These are phyloP conservation scores for Leavenworthia alabamica DNA, from an alignment of 345 rosid species.

Conservation along the genomic window DNA sequence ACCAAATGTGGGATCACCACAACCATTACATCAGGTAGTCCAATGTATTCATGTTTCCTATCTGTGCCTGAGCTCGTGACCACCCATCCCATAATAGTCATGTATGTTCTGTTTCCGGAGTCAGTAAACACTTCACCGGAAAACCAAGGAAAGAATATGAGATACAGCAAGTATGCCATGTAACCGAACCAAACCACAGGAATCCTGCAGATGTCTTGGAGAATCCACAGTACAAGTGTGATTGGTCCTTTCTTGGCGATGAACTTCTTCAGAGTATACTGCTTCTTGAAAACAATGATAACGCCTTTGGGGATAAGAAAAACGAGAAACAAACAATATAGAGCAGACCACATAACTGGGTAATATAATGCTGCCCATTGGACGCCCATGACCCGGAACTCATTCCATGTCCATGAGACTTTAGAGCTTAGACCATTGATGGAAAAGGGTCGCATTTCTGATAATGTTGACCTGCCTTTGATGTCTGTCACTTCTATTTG, in stretches of 20 bases:
- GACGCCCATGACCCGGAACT: constrained; percentile 78
- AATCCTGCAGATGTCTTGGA: constrained; percentile 66
- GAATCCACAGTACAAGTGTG: constrained; percentile 49
- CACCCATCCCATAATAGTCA: constrained; percentile 88
- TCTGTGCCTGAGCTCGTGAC: constrained; percentile 32
- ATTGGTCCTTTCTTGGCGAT: constrained; percentile 40
- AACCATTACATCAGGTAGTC: constrained; percentile 79
- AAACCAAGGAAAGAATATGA: constrained; percentile 71
- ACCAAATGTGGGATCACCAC: constrained; percentile 74
- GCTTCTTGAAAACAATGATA: constrained; percentile 43
- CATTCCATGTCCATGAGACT: constrained; percentile 90
- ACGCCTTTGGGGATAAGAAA: constrained; percentile 58
- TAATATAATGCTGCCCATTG: constrained; percentile 72
- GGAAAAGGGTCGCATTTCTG: constrained; percentile 76
- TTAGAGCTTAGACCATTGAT: constrained; percentile 52
- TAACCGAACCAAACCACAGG: constrained; percentile 57
- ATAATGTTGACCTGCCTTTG: constrained; percentile 46
- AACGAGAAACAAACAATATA: constrained; percentile 38
- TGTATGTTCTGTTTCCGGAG: constrained; percentile 47
- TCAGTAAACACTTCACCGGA: constrained; percentile 61
- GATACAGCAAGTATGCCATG: constrained; percentile 55
- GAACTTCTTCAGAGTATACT: constrained; percentile 47
- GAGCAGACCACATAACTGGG: constrained; percentile 57
- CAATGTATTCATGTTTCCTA: constrained; percentile 46
- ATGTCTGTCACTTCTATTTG: constrained; percentile 64